Evolutionary conservation across 805 yeast species (phyloP).

Genomic region (Blastobotrys terrestris): DNA sequence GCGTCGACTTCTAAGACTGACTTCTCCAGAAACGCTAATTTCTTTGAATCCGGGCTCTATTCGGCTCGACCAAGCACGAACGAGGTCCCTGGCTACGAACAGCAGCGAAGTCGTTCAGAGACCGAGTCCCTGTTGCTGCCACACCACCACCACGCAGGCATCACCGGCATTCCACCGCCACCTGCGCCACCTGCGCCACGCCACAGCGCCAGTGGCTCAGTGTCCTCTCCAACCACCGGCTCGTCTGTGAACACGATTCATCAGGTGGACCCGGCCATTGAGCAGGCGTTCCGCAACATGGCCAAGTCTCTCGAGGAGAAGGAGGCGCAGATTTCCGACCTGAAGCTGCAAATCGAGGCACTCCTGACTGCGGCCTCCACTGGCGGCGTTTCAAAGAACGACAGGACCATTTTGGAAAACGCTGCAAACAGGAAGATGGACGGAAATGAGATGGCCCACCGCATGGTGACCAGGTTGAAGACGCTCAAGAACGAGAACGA

Average conservation of each 20-base stretch:
- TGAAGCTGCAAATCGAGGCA: conserved; percentile 59
- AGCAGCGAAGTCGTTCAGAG: not conserved
- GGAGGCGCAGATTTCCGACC: conserved; percentile 49
- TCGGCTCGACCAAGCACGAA: not conserved
- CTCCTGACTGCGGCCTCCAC: conserved; percentile 47
- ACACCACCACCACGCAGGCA: not conserved
- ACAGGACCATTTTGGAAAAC: conserved; percentile 7
- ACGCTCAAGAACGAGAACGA: conserved; percentile 63
- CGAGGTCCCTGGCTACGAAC: not conserved
- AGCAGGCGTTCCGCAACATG: conserved; percentile 44
- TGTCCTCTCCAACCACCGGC: not conserved
- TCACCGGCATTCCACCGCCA: not conserved
- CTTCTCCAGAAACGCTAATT: not conserved
- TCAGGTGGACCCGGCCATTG: conserved; percentile 25
- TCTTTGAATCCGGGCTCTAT: not conserved
- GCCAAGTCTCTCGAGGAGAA: conserved; percentile 43
- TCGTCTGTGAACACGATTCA: not conserved
- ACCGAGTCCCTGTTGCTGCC: not conserved
- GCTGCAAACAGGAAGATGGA: conserved; percentile 39
- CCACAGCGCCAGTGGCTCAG: not conserved
- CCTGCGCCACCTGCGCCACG: not conserved
- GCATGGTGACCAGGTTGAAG: conserved; percentile 56
- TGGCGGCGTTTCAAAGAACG: conserved; percentile 10
- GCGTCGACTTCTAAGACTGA: not conserved
- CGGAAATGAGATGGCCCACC: conserved; percentile 68